Evolutionary conservation across 352 stramenopile species (phyloP).

Genomic region (Hyaloperonospora brassicae): DNA sequence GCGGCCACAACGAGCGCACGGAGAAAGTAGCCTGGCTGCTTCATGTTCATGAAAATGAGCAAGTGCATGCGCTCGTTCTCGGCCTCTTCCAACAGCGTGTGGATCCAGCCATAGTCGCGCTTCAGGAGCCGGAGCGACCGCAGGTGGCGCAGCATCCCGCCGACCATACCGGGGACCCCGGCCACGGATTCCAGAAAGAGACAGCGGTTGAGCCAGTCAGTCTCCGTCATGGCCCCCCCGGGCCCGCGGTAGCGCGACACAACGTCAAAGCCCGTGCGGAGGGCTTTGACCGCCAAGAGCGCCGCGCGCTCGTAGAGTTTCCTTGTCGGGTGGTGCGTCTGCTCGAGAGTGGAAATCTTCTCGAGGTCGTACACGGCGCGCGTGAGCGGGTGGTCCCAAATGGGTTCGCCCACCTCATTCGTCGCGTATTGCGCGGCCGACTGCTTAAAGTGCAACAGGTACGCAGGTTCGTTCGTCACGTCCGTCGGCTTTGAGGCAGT

Average conservation of each 20-base stretch:
- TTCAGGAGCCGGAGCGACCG: conserved; percentile 72
- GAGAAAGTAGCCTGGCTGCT: conserved; percentile 74
- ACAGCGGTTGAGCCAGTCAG: conserved; percentile 54
- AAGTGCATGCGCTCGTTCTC: conserved; percentile 94
- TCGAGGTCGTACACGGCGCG: conserved; percentile 36
- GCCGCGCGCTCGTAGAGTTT: conserved; percentile 36
- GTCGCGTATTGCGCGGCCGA: conserved; percentile 1
- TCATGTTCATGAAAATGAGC: conserved; percentile 87
- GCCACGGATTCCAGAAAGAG: conserved; percentile 79
- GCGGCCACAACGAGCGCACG: conserved; percentile 71
- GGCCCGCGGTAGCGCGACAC: conserved; percentile 49
- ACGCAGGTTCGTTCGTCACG: conserved; percentile 15
- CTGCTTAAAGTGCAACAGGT: conserved; percentile 21
- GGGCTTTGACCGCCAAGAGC: conserved; percentile 28
- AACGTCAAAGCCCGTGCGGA: conserved; percentile 46
- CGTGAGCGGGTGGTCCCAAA: conserved; percentile 39
- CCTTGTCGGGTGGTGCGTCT: conserved; percentile 31
- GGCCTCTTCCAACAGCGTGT: conserved; percentile 89
- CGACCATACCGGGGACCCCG: conserved; percentile 74
- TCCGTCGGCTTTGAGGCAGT: conserved; percentile 4
- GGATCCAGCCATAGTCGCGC: conserved; percentile 88
- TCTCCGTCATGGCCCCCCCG: conserved; percentile 50
- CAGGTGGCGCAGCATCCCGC: conserved; percentile 69
- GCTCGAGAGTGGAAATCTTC: conserved; percentile 26
- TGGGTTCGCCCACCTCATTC: conserved; percentile 14